Evolutionary conservation across 805 yeast species (phyloP).

Genomic region (Candida multigemmis): DNA sequence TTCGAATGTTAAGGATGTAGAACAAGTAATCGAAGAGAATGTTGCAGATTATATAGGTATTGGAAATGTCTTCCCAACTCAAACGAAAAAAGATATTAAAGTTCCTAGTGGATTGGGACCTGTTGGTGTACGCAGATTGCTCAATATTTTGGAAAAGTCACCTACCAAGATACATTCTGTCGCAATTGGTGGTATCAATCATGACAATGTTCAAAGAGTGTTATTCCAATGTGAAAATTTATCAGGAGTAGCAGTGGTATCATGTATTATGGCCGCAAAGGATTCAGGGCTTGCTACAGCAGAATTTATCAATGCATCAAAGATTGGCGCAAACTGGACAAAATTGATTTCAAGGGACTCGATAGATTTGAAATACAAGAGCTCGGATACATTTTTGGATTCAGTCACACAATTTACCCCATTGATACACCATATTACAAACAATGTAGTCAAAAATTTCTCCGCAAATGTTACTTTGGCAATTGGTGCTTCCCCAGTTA

Average conservation of each 20-base stretch:
- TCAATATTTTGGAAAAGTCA: constrained; percentile 29
- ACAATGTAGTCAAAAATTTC: constrained; percentile 79
- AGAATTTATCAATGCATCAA: constrained; percentile 15
- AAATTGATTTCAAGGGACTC: background rate
- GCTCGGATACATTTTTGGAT: constrained; percentile 3
- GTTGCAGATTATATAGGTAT: constrained; percentile 77
- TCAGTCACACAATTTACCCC: constrained; percentile 33
- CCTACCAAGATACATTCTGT: constrained; percentile 50
- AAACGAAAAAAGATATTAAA: constrained; percentile 49
- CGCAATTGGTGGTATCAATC: constrained; percentile 74
- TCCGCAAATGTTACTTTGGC: constrained; percentile 84
- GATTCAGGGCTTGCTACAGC: constrained; percentile 47
- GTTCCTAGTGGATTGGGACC: constrained; percentile 55
- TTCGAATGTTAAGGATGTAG: constrained; percentile 47
- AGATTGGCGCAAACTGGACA: constrained; percentile 5
- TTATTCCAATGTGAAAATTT: constrained; percentile 40
- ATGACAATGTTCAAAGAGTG: constrained; percentile 50
- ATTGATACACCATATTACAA: constrained; percentile 80
- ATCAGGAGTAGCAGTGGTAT: constrained; percentile 86
- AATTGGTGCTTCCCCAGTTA: constrained; percentile 78
- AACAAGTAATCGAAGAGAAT: constrained; percentile 36
- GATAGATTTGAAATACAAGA: background rate
- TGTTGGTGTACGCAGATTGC: constrained; percentile 48
- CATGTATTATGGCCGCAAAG: constrained; percentile 64
- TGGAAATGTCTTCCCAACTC: constrained; percentile 70